Conservation (phyloP, 2,329 filamentous ascomycete genomes). For the Albifimbria verrucaria region DNA sequence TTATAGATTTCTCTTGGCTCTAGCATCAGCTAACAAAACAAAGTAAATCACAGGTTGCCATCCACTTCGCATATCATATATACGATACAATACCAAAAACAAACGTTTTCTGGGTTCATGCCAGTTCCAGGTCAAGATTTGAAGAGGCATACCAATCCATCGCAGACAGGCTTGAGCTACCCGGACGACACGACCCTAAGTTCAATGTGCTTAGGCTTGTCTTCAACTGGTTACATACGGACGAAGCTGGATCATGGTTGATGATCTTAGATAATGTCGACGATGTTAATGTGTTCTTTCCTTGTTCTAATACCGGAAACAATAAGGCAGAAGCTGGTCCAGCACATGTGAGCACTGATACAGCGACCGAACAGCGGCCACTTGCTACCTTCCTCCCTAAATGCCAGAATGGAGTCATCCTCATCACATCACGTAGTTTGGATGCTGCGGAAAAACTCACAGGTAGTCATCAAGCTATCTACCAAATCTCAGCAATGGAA, state of each 20-base stretch:
- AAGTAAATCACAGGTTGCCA: conserved; percentile 15
- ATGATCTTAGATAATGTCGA: conserved; percentile 17
- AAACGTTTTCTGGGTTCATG: conserved; percentile 13
- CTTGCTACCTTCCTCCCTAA: conserved; percentile 13
- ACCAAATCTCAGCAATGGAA: conserved; percentile 2
- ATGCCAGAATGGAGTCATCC: conserved; percentile 8
- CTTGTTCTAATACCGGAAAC: too few species aligned
- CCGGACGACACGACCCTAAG: conserved; percentile 4
- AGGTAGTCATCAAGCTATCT: conserved; percentile 8
- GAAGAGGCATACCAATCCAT: conserved; percentile 10
- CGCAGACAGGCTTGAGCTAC: conserved; percentile 9
- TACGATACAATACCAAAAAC: conserved; percentile 1
- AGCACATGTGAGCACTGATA: too few species aligned
- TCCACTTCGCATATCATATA: conserved; percentile 9
- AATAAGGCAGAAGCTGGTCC: too few species aligned
- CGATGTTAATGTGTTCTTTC: conserved; percentile 9
- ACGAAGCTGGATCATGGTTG: conserved; percentile 11
- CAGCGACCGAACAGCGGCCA: too few species aligned
- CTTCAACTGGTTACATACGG: conserved; percentile 11
- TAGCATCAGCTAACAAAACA: conserved; percentile 2
- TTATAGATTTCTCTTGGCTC: neutral
- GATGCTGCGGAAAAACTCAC: conserved; percentile 12
- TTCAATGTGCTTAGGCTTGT: conserved; percentile 10
- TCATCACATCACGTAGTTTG: conserved; percentile 13
- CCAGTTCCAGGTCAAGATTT: conserved; percentile 6